Base-by-base conservation (phyloP, 2,329 filamentous ascomycete genomes). In the Aspergillus brasiliensis region DNA sequence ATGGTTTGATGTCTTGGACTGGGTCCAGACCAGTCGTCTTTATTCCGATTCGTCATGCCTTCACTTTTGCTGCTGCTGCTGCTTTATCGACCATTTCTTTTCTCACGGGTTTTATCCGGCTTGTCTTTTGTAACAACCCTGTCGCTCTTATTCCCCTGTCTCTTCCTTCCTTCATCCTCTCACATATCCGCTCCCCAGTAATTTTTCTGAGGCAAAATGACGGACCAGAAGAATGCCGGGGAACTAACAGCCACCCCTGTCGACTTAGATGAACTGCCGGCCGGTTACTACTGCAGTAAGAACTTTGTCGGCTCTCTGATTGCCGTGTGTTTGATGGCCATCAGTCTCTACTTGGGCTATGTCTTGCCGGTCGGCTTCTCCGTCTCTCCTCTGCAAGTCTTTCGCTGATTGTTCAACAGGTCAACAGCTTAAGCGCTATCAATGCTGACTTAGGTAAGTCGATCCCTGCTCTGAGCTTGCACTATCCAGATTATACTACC, bases 341-440 rank as follows among this genome's bases (percentile, higher is more conserved):
- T 65, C 37, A 65, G 65, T 51, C 47, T 63, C 38, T 70, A 70
- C 42, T 53, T 66, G n/a, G 67, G 66, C 10, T 69, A 64, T 51
- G 57, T 64, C 13, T 51, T 68, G 46, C 66, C 67, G n/a, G 51
- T 54, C 28, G 19, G 38, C 44, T 7, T 8, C 8, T 31, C 38
- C 10, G 2, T 11, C 8, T 2, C 10, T 19, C 10, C 4, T 8
- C 13, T 15, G 1, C 8, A 13, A n/a, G 11, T 2, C 7, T 34
- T 13, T 23, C 6, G 25, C 51, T 54, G 38, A 54, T 25, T 11
- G 6, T 25, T 10, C 6, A 11, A n/a, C 17, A 54, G 19, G 62
- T 66, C 3, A 68, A 67, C 48, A 66, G 59, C 28, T 61, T 70
- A 56, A 59, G 58, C 21, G 37, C 61, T 3, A 73, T 74, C 65